These are phyloP conservation scores for Knoxia roxburghii DNA, from an alignment of 257 asterid genomes.

Conservation along the genomic window DNA sequence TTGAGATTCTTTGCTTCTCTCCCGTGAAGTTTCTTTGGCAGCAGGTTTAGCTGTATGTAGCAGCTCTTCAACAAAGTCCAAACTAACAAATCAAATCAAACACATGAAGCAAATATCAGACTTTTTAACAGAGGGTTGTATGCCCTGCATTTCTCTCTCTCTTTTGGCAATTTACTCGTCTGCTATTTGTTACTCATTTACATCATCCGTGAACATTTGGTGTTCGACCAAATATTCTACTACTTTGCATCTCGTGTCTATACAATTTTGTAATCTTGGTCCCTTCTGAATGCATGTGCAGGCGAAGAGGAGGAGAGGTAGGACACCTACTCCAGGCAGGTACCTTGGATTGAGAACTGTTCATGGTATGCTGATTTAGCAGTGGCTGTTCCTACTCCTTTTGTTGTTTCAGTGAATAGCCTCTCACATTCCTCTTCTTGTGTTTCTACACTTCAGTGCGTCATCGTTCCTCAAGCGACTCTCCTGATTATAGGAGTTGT, in stretches of 20 bases:
- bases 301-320: constrained; percentile 86
- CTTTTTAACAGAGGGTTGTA: constrained; percentile 73
- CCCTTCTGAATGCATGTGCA: constrained; percentile 20
- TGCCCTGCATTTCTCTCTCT: constrained; percentile 70
- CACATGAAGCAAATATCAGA: constrained; percentile 67
- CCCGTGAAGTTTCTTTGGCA: constrained; percentile 65
- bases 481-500: constrained; percentile 32
- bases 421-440: not conserved
- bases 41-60: constrained; percentile 95
- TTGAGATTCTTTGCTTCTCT: constrained; percentile 37
- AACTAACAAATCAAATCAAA: constrained; percentile 73
- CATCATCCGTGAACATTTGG: not conserved
- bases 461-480: constrained; percentile 49
- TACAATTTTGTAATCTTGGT: not conserved
- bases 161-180: constrained; percentile 16
- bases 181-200: not conserved
- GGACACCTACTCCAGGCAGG: constrained; percentile 90
- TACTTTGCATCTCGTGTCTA: not conserved
- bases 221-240: not conserved
- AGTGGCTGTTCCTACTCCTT: too few species aligned
- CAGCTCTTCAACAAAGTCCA: constrained; percentile 81
- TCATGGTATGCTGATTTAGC: constrained; percentile 38
- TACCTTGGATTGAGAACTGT: constrained; percentile 62
- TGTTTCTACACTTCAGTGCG: constrained; percentile 27
- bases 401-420: not conserved